Percentiles rank a stretch among this genome's conserved stretches.
Evolutionary conservation across 2,329 filamentous ascomycete genomes (phyloP).

Genomic region (Botrytis paeoniae): DNA sequence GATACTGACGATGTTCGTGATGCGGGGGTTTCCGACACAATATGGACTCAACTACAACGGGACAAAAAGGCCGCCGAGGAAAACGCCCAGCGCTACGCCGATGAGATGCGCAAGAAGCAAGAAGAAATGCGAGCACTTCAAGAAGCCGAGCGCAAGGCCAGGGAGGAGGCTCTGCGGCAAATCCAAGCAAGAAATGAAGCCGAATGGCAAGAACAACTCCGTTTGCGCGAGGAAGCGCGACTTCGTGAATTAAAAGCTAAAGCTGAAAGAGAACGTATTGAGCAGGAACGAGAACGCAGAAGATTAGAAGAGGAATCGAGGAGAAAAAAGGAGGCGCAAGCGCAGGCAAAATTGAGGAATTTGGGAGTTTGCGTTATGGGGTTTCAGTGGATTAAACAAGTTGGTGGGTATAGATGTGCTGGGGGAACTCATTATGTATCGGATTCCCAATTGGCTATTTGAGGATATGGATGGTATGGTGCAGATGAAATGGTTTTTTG

Average conservation of each 20-base stretch:
- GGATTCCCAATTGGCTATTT: slow-evolving; percentile 38
- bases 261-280: slow-evolving; percentile 31
- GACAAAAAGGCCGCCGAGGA: slow-evolving; percentile 43
- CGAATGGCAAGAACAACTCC: slow-evolving; percentile 17
- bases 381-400: slow-evolving; percentile 60
- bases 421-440: slow-evolving; percentile 57
- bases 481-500: background rate
- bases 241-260: slow-evolving; percentile 35
- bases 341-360: slow-evolving; percentile 47
- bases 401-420: slow-evolving; percentile 58
- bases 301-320: slow-evolving; percentile 42
- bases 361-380: slow-evolving; percentile 57
- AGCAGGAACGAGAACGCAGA: slow-evolving; percentile 40
- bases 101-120: background rate
- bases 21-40: slow-evolving; percentile 54
- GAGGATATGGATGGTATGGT: background rate
- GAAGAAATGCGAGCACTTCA: slow-evolving; percentile 12
- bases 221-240: slow-evolving; percentile 33
- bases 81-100: background rate
- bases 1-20: slow-evolving; percentile 44
- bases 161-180: slow-evolving; percentile 22
- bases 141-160: slow-evolving; percentile 24
- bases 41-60: slow-evolving; percentile 58
- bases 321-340: slow-evolving; percentile 41
- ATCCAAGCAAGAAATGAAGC: slow-evolving; percentile 10